Conservation (phyloP, 805 yeast genomes). For the Saccharomycopsis schoenii region DNA sequence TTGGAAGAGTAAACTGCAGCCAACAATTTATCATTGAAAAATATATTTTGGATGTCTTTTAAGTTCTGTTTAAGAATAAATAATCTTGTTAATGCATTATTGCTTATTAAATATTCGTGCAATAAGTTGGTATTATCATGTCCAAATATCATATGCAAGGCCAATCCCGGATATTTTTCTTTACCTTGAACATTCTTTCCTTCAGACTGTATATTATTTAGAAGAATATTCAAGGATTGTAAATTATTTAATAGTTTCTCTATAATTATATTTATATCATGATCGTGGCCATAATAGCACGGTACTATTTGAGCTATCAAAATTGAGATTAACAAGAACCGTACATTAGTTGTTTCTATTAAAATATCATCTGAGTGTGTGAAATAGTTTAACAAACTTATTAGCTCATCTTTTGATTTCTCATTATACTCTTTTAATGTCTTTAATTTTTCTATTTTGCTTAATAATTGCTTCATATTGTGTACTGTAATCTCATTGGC, state of each 20-base stretch:
- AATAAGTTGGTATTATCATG: neutral
- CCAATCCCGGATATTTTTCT: neutral
- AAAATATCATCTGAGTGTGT: neutral
- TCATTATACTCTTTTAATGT: neutral
- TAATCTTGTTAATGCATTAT: neutral
- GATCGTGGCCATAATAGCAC: neutral
- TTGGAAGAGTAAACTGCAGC: neutral
- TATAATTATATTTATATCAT: neutral
- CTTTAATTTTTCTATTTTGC: slow-evolving; percentile 9
- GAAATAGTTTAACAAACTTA: neutral
- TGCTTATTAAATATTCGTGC: neutral
- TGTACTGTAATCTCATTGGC: neutral
- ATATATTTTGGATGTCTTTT: slow-evolving; percentile 2
- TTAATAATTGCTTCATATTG: slow-evolving; percentile 13
- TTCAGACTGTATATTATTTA: neutral
- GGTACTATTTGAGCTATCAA: slow-evolving; percentile 12
- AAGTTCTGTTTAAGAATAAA: slow-evolving; percentile 5
- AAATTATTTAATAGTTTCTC: slow-evolving; percentile 2
- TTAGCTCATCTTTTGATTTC: neutral
- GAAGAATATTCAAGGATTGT: slow-evolving; percentile 9
- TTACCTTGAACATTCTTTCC: neutral
- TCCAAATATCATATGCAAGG: neutral
- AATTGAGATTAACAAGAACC: slow-evolving; percentile 9
- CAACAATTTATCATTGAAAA: slow-evolving; percentile 9
- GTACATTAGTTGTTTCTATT: slow-evolving; percentile 7